phyloP scores from a whole-genome alignment of 495 filamentous ascomycete genomes.

The Aspergillus funiculosus region DNA sequence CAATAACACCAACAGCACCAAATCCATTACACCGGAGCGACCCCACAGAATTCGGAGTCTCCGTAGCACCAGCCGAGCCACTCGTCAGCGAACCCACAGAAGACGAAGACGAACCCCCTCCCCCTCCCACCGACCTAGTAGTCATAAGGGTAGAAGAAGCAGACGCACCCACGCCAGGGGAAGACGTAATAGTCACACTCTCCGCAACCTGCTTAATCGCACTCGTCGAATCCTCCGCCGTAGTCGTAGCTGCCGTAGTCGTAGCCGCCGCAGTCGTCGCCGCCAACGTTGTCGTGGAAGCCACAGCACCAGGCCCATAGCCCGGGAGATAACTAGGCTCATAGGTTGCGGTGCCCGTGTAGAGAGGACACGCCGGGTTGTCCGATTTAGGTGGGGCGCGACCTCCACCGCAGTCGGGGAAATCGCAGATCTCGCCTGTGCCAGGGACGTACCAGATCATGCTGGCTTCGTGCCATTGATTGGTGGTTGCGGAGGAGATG shows the following conservation, averaged over 20 bases:
- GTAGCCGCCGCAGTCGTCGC: constrained; percentile 18
- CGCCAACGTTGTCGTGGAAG: not conserved
- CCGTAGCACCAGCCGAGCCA: no score
- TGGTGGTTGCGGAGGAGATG: constrained; percentile 23
- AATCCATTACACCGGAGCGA: no score
- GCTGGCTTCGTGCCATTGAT: constrained; percentile 36
- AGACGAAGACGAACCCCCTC: no score
- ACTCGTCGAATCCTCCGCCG: no score
- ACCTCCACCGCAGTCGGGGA: constrained; percentile 61
- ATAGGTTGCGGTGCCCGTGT: constrained; percentile 52
- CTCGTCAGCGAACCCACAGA: no score
- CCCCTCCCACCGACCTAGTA: no score
- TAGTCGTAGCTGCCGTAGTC: constrained; percentile 9
- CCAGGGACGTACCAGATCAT: constrained; percentile 49
- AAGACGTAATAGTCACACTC: no score
- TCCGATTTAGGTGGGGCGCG: constrained; percentile 55
- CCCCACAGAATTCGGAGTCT: no score
- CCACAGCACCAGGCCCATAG: constrained; percentile 25
- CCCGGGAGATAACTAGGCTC: constrained; percentile 45
- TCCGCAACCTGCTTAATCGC: no score
- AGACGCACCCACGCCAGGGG: no score
- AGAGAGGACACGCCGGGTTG: constrained; percentile 53
- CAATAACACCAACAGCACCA: no score
- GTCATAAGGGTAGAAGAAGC: no score
- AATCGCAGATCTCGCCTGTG: constrained; percentile 55